These are phyloP conservation scores for Periconia sp. DNA, from an alignment of 2,329 filamentous ascomycete species.

Conservation along the genomic window DNA sequence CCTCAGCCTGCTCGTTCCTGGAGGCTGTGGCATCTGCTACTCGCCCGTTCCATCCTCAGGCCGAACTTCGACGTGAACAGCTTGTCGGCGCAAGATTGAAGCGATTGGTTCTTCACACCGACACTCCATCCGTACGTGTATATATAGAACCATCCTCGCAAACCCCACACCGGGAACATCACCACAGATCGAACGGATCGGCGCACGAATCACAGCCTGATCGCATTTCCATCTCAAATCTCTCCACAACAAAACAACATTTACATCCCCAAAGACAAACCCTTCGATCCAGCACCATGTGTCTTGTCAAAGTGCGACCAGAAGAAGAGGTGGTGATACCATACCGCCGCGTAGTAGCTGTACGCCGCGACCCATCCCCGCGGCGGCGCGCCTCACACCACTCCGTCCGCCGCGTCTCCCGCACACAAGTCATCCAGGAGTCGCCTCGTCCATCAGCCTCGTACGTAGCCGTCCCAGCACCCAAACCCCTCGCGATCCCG, in stretches of 20 bases:
- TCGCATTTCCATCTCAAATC: constrained; percentile 26
- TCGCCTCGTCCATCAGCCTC: constrained; percentile 30
- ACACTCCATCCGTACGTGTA: not conserved
- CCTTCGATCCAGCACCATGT: constrained; percentile 38
- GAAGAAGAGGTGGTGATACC: constrained; percentile 48
- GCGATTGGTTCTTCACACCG: not conserved
- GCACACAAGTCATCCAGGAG: constrained; percentile 33
- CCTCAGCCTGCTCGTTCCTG: not conserved
- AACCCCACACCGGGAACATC: constrained; percentile 3
- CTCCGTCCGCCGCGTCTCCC: constrained; percentile 32
- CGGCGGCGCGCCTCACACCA: constrained; percentile 29
- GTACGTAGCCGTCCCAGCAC: constrained; percentile 34
- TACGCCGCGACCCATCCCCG: constrained; percentile 28
- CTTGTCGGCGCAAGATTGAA: not conserved
- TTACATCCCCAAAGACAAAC: not conserved
- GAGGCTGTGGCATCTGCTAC: too few species aligned
- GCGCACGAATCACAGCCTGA: constrained; percentile 35
- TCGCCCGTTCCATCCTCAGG: too few species aligned
- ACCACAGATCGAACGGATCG: constrained; percentile 20
- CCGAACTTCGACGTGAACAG: too few species aligned
- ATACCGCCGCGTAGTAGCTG: constrained; percentile 37
- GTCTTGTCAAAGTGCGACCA: constrained; percentile 49
- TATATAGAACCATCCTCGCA: not conserved
- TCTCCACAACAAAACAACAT: not conserved
- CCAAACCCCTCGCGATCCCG: constrained; percentile 33